Base-by-base conservation (phyloP, 2,329 filamentous ascomycete genomes). In the Metarhizium rileyi region DNA sequence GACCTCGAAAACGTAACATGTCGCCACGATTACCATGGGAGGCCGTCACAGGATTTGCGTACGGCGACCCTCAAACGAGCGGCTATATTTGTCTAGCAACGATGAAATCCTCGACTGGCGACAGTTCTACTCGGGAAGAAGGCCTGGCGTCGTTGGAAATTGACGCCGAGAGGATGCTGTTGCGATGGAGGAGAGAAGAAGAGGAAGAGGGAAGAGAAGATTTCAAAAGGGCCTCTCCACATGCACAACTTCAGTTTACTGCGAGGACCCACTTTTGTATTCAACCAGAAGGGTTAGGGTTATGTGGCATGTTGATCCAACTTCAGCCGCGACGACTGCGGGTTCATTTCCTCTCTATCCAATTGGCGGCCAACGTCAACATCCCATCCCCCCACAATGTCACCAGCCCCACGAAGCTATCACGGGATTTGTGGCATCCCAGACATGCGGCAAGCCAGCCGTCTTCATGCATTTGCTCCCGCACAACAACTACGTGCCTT, bases 11-110 rank as follows among this genome's bases (percentile, higher is more conserved):
- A 5, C n/a, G 9, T 22, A 47, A 22, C 10, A 38, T 70, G 68
- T 70, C 56, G 66, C 68, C 67, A 64, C 64, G 50, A 60, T 62
- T 67, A 69, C 67, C 69, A 71, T 71, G 56, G 67, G 69, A 66
- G 62, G 65, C 66, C 63, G 63, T 62, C 65, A 70, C 63, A 61
- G 58, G 58, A 52, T 26, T 26, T 33, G 26, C 43, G 43, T 45
- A 58, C 64, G 64, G 56, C 63, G 64, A 66, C 69, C 69, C 67
- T 71, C 69, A 69, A 69, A 69, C 66, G 58, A 67, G 65, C 64
- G 66, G 66, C 38, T 64, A 51, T 46, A 28, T 66, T 64, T 12
- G 60, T 69, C 65, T 69, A 54, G 66, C 66, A 69, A 64, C 58
- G 48, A 18, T 27, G 43, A 33, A 50, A 46, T 52, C 51, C 48